Conservation (phyloP, 306 rosid species). For the Acacia acuminata region DNA sequence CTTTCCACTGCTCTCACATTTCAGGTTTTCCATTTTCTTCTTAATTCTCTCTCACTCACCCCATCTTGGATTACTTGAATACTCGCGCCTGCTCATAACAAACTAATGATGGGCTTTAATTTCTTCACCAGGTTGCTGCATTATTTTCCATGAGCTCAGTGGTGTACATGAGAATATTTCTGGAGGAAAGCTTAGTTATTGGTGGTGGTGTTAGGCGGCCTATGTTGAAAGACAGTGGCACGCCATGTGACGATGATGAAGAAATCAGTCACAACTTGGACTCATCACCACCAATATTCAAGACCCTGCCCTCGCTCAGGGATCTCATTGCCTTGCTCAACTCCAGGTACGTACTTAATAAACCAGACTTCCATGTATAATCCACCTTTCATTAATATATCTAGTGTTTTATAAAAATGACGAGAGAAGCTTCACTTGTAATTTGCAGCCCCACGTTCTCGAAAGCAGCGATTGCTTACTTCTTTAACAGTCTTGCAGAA, state of each 20-base stretch:
- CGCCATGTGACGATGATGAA: not conserved
- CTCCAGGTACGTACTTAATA: constrained; percentile 65
- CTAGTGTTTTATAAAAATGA: not conserved
- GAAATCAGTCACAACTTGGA: constrained; percentile 15
- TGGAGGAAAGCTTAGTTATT: constrained; percentile 56
- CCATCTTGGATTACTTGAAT: too few species aligned
- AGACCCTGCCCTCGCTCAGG: constrained; percentile 32
- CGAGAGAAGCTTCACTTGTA: not conserved
- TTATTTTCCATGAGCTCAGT: constrained; percentile 54
- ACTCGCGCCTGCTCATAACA: not conserved
- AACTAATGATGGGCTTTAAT: not conserved
- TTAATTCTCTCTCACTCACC: not conserved
- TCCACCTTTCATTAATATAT: too few species aligned
- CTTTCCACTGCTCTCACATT: constrained; percentile 63
- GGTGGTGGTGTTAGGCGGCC: constrained; percentile 49
- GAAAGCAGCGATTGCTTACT: constrained; percentile 63
- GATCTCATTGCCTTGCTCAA: constrained; percentile 55
- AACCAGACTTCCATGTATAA: too few species aligned
- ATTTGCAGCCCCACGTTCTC: constrained; percentile 70
- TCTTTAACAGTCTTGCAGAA: constrained; percentile 76
- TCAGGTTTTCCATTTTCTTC: constrained; percentile 46
- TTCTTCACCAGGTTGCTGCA: constrained; percentile 59
- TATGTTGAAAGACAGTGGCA: constrained; percentile 47
- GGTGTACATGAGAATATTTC: constrained; percentile 84
- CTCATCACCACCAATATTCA: constrained; percentile 35